Conservation (phyloP, 2,329 filamentous ascomycete species). For the Talaromyces rugulosus region DNA sequence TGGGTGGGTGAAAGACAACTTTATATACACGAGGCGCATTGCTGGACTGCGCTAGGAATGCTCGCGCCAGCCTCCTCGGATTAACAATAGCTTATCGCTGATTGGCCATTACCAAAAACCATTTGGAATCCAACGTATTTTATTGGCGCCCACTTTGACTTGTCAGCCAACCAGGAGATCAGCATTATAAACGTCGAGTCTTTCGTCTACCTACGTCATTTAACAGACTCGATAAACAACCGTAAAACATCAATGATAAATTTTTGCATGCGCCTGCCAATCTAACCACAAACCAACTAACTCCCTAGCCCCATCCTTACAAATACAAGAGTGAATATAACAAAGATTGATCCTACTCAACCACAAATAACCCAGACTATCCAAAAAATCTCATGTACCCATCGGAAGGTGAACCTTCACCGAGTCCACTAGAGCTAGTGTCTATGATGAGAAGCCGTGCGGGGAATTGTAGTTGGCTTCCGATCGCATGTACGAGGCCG, state of each 20-base stretch:
- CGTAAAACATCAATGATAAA: not conserved
- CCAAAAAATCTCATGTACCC: not conserved
- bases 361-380: not conserved
- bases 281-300: not conserved
- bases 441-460: constrained; percentile 6
- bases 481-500: constrained; percentile 28
- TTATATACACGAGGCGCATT: constrained; percentile 11
- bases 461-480: constrained; percentile 20
- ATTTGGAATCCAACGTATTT: not conserved
- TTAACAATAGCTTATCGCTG: constrained; percentile 24
- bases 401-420: not conserved
- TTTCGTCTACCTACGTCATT: not conserved
- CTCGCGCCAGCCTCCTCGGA: constrained; percentile 16
- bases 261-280: not conserved
- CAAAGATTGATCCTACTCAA: not conserved
- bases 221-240: not conserved
- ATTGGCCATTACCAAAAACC: constrained; percentile 16
- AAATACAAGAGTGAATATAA: not conserved
- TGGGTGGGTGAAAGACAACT: not conserved
- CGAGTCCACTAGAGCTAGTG: constrained; percentile 1
- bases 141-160: not conserved
- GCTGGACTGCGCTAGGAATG: constrained; percentile 12
- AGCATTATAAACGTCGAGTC: not conserved
- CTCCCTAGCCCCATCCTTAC: not conserved
- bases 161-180: not conserved